phyloP scores from a whole-genome alignment of 2,329 filamentous ascomycete genomes.

The Xylariales sp. region DNA sequence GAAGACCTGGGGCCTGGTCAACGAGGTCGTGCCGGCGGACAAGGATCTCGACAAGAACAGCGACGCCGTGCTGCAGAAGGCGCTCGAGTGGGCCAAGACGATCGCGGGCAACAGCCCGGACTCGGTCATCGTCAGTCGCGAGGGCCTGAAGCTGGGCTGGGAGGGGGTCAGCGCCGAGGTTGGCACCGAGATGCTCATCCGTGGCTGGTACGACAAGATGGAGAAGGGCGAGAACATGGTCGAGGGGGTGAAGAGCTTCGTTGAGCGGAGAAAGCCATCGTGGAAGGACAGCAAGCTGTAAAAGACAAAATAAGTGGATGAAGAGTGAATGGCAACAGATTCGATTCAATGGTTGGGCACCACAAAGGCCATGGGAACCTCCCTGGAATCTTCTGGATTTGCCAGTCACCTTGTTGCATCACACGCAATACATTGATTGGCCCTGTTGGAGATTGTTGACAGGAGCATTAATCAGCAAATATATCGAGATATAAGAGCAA shows the following conservation, averaged over 20 bases:
- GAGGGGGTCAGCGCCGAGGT: constrained; percentile 62
- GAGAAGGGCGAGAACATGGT: constrained; percentile 67
- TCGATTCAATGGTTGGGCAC: no score
- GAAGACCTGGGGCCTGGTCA: constrained; percentile 65
- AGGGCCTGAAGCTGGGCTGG: constrained; percentile 70
- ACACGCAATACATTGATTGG: no score
- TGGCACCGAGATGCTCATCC: constrained; percentile 52
- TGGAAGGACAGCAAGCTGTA: constrained; percentile 64
- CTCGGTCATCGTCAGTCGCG: constrained; percentile 67
- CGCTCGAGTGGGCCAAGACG: constrained; percentile 55
- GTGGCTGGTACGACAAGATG: constrained; percentile 55
- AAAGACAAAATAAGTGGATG: no score
- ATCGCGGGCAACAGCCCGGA: constrained; percentile 70
- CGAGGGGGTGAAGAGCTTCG: constrained; percentile 71
- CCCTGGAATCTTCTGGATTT: no score
- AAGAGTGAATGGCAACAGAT: no score
- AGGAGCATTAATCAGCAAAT: no score
- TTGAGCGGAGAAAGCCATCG: constrained; percentile 66
- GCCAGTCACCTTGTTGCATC: no score
- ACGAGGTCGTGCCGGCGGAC: constrained; percentile 47
- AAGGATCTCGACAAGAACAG: constrained; percentile 20
- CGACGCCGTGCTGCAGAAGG: constrained; percentile 47
- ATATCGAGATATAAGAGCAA: no score
- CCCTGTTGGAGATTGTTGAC: no score
- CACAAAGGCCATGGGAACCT: no score